A percentile compares a stretch with the other conserved stretches of the same genome.
These are phyloP conservation scores for Penicillium sp. DNA, from an alignment of 2,329 filamentous ascomycete genomes.

Conservation along the genomic window DNA sequence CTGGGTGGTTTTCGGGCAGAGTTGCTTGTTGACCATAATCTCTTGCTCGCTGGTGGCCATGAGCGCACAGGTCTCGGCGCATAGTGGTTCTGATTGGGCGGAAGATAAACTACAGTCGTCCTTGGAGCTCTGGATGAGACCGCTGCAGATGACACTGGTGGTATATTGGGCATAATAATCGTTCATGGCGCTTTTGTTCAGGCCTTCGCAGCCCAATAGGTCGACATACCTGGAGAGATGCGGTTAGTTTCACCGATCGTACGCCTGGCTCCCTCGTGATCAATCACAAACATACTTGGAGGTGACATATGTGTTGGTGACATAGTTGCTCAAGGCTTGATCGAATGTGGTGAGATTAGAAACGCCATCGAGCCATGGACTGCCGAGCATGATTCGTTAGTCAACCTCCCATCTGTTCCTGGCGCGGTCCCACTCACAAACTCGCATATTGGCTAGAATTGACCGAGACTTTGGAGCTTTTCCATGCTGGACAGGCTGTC, in stretches of 20 bases:
- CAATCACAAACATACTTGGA: slow-evolving; percentile 66
- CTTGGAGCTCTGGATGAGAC: slow-evolving; percentile 89
- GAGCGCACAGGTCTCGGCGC: slow-evolving; percentile 85
- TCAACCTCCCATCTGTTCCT: slow-evolving; percentile 33
- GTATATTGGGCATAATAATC: slow-evolving; percentile 92
- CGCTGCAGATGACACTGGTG: slow-evolving; percentile 88
- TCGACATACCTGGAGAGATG: slow-evolving; percentile 71
- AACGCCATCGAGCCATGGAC: slow-evolving; percentile 85
- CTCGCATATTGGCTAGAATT: slow-evolving; percentile 61
- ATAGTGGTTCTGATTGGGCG: slow-evolving; percentile 74
- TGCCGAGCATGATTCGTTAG: slow-evolving; percentile 45
- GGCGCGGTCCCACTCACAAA: slow-evolving; percentile 62
- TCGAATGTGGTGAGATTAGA: slow-evolving; percentile 80
- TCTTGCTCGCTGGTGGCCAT: slow-evolving; percentile 76
- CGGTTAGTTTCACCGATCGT: slow-evolving; percentile 15
- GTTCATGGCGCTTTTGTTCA: slow-evolving; percentile 79
- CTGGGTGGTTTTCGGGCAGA: slow-evolving; percentile 71
- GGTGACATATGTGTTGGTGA: slow-evolving; percentile 75
- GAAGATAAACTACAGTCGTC: slow-evolving; percentile 68
- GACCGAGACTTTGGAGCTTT: slow-evolving; percentile 73
- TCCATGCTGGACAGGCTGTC: slow-evolving; percentile 73
- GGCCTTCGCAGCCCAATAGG: slow-evolving; percentile 77
- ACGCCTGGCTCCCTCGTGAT: neutral
- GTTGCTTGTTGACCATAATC: slow-evolving; percentile 73
- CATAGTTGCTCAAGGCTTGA: slow-evolving; percentile 70